A percentile compares a stretch with the other conserved stretches of the same genome.
Evolutionary conservation across 441 rosid species (phyloP).

Genomic region (Brassica balearica): DNA sequence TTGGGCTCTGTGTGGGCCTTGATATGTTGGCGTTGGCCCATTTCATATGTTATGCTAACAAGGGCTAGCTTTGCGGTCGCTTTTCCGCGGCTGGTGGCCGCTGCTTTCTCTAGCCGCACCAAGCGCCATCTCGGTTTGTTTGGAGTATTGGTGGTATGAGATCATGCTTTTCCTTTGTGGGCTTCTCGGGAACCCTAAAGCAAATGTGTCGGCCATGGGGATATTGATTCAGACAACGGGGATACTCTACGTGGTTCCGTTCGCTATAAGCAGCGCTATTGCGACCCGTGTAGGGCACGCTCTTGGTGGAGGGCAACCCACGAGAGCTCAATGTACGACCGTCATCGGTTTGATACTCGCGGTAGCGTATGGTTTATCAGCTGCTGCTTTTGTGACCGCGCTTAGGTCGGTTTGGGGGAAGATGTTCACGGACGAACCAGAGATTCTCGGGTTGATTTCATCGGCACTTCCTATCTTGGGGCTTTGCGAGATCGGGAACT

Average conservation of each 20-base stretch:
- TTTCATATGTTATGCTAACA: too few species aligned
- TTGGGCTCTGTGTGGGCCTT: too few species aligned
- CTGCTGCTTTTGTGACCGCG: slow-evolving; percentile 51
- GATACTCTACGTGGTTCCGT: slow-evolving; percentile 71
- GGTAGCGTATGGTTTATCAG: slow-evolving; percentile 63
- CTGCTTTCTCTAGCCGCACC: slow-evolving; percentile 69
- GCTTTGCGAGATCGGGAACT: slow-evolving; percentile 78
- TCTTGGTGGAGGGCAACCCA: slow-evolving; percentile 69
- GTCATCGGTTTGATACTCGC: slow-evolving; percentile 66
- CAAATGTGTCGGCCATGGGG: slow-evolving; percentile 73
- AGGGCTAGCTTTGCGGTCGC: slow-evolving; percentile 49
- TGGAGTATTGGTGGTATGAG: slow-evolving; percentile 98
- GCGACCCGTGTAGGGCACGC: slow-evolving; percentile 74
- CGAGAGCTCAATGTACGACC: slow-evolving; percentile 68
- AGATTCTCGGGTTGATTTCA: slow-evolving; percentile 66
- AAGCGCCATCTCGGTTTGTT: slow-evolving; percentile 75
- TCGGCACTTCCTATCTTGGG: slow-evolving; percentile 73
- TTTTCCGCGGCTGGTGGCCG: slow-evolving; percentile 79
- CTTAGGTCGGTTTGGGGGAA: slow-evolving; percentile 75
- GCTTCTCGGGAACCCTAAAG: slow-evolving; percentile 67
- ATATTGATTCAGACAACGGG: slow-evolving; percentile 81
- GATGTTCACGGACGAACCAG: slow-evolving; percentile 69
- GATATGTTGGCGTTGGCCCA: too few species aligned
- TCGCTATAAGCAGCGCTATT: slow-evolving; percentile 63
- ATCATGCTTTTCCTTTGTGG: slow-evolving; percentile 85